Evolutionary conservation across 2,329 filamentous ascomycete species (phyloP).

Genomic region (Cladosporium austrohemisphaericum): DNA sequence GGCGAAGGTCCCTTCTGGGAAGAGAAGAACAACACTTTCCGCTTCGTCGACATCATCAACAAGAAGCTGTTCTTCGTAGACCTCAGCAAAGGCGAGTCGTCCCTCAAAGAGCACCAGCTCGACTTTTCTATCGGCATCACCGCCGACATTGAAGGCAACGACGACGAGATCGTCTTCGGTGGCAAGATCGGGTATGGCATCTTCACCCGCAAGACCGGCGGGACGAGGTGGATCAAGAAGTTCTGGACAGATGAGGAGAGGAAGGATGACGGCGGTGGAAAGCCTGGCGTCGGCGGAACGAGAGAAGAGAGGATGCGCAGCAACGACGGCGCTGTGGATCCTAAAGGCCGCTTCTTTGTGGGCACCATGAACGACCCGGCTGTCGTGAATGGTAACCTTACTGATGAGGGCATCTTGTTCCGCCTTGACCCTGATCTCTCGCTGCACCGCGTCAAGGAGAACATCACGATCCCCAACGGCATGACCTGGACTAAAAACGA

Average conservation of each 20-base stretch:
- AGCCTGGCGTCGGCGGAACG: constrained; percentile 35
- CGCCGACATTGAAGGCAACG: constrained; percentile 68
- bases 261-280: constrained; percentile 33
- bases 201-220: constrained; percentile 60
- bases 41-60: constrained; percentile 80
- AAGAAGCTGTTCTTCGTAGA: constrained; percentile 69
- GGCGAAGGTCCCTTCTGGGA: constrained; percentile 76
- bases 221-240: constrained; percentile 54
- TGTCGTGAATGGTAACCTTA: constrained; percentile 26
- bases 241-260: constrained; percentile 53
- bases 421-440: constrained; percentile 62
- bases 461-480: constrained; percentile 76
- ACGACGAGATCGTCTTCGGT: constrained; percentile 69
- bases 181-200: constrained; percentile 80
- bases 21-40: constrained; percentile 59
- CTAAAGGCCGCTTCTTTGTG: constrained; percentile 76
- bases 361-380: constrained; percentile 82
- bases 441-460: constrained; percentile 57
- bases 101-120: constrained; percentile 54
- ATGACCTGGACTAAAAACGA: constrained; percentile 73
- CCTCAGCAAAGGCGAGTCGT: constrained; percentile 59
- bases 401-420: constrained; percentile 62
- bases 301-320: constrained; percentile 51
- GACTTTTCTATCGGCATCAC: constrained; percentile 58
- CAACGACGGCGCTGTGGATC: constrained; percentile 82